These are phyloP conservation scores for Puccinia triticina DNA, from an alignment of 1,284 basidiomycete species.

Conservation along the genomic window DNA sequence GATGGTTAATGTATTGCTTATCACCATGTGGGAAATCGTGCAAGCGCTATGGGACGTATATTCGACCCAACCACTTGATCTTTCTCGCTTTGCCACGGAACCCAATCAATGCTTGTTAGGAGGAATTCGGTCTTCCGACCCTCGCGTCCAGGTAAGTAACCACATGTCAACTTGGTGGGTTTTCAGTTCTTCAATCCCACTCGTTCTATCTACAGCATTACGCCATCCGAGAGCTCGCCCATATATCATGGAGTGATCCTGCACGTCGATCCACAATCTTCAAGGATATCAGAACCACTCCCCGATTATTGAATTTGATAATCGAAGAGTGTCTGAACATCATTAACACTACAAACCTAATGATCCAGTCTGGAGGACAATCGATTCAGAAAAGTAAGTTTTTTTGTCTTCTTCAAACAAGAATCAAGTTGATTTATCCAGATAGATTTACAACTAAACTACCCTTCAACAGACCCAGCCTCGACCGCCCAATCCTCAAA, in stretches of 20 bases:
- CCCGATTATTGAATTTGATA: constrained; percentile 69
- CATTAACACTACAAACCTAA: constrained; percentile 70
- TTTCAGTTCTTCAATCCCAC: constrained; percentile 23
- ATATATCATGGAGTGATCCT: constrained; percentile 58
- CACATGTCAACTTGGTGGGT: not conserved
- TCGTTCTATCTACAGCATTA: constrained; percentile 56
- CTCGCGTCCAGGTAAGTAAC: constrained; percentile 58
- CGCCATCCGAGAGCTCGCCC: constrained; percentile 59
- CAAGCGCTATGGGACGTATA: constrained; percentile 49
- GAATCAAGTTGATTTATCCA: not conserved
- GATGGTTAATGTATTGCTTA: constrained; percentile 16
- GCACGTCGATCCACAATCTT: constrained; percentile 68
- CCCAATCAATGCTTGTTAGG: constrained; percentile 64
- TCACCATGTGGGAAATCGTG: constrained; percentile 41
- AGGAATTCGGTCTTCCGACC: constrained; percentile 63
- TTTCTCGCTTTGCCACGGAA: constrained; percentile 38
- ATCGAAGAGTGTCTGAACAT: constrained; percentile 67
- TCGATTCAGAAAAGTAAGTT: constrained; percentile 52
- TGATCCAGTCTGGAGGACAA: constrained; percentile 66
- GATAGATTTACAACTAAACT: not conserved
- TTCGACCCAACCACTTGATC: constrained; percentile 36
- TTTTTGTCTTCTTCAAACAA: not conserved
- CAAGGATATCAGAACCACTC: constrained; percentile 70
- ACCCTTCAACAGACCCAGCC: not conserved
- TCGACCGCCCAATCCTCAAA: not conserved